Percentiles rank a stretch among this genome's conserved stretches.
phyloP scores from a whole-genome alignment of 768 basidiomycete species.

The Amanita rubescens region DNA sequence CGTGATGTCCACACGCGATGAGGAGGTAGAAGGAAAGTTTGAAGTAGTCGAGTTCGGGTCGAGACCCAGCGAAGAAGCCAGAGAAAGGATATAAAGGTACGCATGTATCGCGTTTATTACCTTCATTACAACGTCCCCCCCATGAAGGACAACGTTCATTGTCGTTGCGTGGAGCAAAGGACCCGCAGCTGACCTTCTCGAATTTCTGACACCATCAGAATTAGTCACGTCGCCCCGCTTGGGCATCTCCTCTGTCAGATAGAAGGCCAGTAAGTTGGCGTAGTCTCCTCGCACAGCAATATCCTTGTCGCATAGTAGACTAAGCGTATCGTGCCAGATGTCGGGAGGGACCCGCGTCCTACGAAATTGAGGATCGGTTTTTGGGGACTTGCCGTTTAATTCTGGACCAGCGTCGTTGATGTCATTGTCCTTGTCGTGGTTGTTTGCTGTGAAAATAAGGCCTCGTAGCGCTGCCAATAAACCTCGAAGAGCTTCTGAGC shows the following conservation, averaged over 20 bases:
- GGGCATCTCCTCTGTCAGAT: slow-evolving; percentile 69
- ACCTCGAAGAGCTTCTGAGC: slow-evolving; percentile 62
- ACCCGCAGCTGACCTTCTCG: slow-evolving; percentile 41
- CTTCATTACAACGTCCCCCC: slow-evolving; percentile 55
- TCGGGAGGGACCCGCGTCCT: slow-evolving; percentile 70
- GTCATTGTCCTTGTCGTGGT: slow-evolving; percentile 25
- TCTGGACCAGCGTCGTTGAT: slow-evolving; percentile 18
- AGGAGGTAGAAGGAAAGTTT: slow-evolving; percentile 32
- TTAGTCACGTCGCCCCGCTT: slow-evolving; percentile 47
- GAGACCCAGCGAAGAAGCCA: slow-evolving; percentile 55
- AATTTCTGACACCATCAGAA: slow-evolving; percentile 38
- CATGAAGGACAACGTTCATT: slow-evolving; percentile 40
- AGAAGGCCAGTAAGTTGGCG: slow-evolving; percentile 63
- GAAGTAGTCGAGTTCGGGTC: slow-evolving; percentile 34
- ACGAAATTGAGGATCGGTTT: slow-evolving; percentile 36
- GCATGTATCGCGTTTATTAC: slow-evolving; percentile 79
- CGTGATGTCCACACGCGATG: slow-evolving; percentile 13
- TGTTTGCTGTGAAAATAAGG: slow-evolving; percentile 57
- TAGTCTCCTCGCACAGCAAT: slow-evolving; percentile 78
- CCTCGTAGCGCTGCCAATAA: slow-evolving; percentile 65
- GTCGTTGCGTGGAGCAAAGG: slow-evolving; percentile 38
- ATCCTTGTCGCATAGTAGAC: slow-evolving; percentile 73
- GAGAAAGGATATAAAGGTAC: slow-evolving; percentile 72
- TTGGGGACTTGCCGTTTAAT: slow-evolving; percentile 20
- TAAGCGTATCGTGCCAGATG: slow-evolving; percentile 87